Percentiles rank a stretch among this genome's conserved stretches.
Conservation (phyloP, 352 stramenopile species). For the Phytophthora tentaculata region DNA sequence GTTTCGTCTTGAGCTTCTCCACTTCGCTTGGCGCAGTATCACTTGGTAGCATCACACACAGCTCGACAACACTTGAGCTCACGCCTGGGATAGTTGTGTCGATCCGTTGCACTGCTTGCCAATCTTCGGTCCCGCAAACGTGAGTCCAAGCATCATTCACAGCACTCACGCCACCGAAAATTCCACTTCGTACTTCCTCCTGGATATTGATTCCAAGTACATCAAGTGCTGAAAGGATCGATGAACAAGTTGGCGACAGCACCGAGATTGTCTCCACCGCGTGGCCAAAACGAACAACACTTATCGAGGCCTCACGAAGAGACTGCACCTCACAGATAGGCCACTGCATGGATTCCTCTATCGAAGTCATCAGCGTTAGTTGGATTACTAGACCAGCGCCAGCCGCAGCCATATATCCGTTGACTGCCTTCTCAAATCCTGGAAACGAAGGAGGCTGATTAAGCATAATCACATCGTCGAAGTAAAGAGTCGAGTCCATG, state of each 20-base stretch:
- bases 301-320: conserved; percentile 14
- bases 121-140: conserved; percentile 8
- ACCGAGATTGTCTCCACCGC: conserved; percentile 5
- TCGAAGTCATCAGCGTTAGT: conserved; percentile 38
- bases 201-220: conserved; percentile 29
- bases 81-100: conserved; percentile 47
- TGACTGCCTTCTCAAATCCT: conserved; percentile 37
- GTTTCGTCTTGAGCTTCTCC: conserved; percentile 13
- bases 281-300: conserved; percentile 10
- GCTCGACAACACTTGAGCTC: conserved; percentile 31
- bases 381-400: conserved; percentile 19
- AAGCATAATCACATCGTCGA: conserved; percentile 29
- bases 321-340: conserved; percentile 14
- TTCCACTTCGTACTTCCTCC: conserved; percentile 30
- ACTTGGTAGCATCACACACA: conserved; percentile 33
- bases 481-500: conserved; percentile 9
- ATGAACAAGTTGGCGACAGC: conserved; percentile 10
- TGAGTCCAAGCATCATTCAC: conserved; percentile 23
- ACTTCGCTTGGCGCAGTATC: conserved; percentile 6
- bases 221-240: conserved; percentile 28
- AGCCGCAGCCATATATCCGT: conserved; percentile 7
- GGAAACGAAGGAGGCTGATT: conserved; percentile 17
- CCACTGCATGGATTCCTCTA: conserved; percentile 26
- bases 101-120: conserved; percentile 29
- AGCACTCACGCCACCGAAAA: conserved; percentile 16